Percentiles rank a stretch among this genome's conserved stretches.
Evolutionary conservation across 306 rosid genomes (phyloP).

Genomic region (Medicago ruthenica): DNA sequence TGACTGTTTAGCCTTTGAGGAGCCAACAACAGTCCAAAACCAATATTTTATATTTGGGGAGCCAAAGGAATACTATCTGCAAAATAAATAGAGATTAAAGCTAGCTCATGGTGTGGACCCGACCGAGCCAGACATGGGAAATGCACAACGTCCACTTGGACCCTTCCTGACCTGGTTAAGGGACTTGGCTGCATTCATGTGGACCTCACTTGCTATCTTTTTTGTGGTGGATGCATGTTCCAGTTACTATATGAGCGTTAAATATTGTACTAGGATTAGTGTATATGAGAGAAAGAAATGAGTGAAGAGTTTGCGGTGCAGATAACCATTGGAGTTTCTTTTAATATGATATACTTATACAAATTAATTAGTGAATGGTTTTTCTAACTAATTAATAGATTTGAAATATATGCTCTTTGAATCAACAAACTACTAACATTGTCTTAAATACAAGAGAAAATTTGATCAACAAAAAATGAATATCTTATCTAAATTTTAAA

Average conservation of each 20-base stretch:
- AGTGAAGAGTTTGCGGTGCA: no score
- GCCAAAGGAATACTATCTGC: neutral
- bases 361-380: no score
- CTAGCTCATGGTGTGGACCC: conserved; percentile 13
- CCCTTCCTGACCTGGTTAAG: conserved; percentile 35
- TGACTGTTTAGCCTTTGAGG: neutral
- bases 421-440: no score
- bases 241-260: neutral
- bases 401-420: no score
- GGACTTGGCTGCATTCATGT: conserved; percentile 36
- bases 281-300: no score
- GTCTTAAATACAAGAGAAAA: no score
- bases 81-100: neutral
- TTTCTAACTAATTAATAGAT: no score
- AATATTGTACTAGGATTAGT: no score
- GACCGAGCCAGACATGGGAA: conserved; percentile 25
- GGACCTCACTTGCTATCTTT: conserved; percentile 48
- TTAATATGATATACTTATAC: no score
- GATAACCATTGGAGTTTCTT: no score
- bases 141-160: conserved; percentile 48
- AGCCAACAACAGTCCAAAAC: neutral
- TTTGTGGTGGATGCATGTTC: conserved; percentile 43
- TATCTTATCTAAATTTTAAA: no score
- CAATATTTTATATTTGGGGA: neutral
- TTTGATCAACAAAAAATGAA: no score